These are phyloP conservation scores for Solanum neorickii DNA, from an alignment of 257 asterid genomes.

Conservation along the genomic window DNA sequence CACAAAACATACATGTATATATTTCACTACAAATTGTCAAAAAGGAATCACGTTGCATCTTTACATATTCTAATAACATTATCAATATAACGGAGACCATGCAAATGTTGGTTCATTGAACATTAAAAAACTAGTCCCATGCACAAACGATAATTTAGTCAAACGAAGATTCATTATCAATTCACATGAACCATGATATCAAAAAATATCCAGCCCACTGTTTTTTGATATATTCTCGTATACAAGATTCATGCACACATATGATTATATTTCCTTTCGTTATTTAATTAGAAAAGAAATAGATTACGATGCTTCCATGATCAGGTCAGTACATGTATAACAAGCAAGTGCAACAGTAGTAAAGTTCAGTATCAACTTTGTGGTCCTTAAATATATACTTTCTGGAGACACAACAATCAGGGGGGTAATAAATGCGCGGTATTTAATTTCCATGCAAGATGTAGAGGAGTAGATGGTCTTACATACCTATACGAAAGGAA, in stretches of 20 bases:
- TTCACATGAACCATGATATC: background rate
- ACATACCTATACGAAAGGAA: background rate
- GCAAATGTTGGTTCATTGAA: background rate
- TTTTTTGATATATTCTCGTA: background rate
- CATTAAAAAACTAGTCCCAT: background rate
- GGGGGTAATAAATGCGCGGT: background rate
- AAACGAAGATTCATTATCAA: background rate
- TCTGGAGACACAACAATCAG: background rate
- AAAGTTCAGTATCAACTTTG: background rate
- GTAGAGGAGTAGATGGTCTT: background rate
- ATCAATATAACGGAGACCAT: background rate
- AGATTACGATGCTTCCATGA: background rate
- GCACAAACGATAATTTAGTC: background rate
- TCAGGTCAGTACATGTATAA: background rate
- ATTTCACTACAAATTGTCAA: background rate
- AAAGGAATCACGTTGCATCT: background rate
- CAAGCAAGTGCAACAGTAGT: background rate
- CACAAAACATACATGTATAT: background rate
- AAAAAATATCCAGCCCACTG: background rate
- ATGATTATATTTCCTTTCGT: background rate
- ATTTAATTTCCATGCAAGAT: background rate
- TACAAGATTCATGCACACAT: background rate
- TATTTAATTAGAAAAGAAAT: background rate
- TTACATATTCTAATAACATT: background rate
- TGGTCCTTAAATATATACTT: background rate